These are phyloP conservation scores for Metschnikowia drakensbergensis DNA, from an alignment of 805 yeast species.

Conservation along the genomic window DNA sequence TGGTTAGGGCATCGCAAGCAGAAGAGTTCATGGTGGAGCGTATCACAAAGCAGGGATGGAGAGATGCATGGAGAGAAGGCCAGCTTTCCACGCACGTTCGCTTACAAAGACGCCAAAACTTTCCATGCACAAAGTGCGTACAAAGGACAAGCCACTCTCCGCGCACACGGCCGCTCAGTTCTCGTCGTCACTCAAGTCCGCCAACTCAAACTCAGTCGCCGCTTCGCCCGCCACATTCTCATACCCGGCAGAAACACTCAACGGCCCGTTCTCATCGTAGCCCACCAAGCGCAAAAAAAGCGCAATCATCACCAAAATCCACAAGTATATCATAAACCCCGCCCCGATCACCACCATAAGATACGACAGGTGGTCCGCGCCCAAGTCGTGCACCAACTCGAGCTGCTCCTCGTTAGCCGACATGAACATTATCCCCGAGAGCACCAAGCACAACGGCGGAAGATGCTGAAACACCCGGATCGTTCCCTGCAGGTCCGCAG, in stretches of 20 bases:
- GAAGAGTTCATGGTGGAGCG: not conserved
- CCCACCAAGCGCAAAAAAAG: conserved; percentile 50
- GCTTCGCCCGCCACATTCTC: conserved; percentile 17
- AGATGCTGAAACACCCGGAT: conserved; percentile 76
- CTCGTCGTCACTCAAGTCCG: conserved; percentile 22
- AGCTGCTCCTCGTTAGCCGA: conserved; percentile 90
- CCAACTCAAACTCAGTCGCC: conserved; percentile 35
- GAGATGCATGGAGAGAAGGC: too few species aligned
- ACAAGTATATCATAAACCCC: conserved; percentile 66
- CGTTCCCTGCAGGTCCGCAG: conserved; percentile 35
- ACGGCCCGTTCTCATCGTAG: conserved; percentile 38
- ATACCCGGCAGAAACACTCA: conserved; percentile 15
- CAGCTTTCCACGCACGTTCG: not conserved
- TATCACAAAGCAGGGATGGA: not conserved
- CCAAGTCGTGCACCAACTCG: conserved; percentile 60
- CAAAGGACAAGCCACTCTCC: not conserved
- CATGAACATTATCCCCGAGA: conserved; percentile 83
- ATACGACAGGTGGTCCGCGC: conserved; percentile 84
- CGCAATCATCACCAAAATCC: conserved; percentile 58
- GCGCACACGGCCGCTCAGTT: not conserved
- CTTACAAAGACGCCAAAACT: not conserved
- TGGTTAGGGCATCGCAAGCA: not conserved
- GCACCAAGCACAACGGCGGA: conserved; percentile 76
- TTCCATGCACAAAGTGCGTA: not conserved
- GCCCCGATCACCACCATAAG: conserved; percentile 66